Base-by-base conservation (phyloP, 1,284 basidiomycete genomes). In the Termitomyces sp. region DNA sequence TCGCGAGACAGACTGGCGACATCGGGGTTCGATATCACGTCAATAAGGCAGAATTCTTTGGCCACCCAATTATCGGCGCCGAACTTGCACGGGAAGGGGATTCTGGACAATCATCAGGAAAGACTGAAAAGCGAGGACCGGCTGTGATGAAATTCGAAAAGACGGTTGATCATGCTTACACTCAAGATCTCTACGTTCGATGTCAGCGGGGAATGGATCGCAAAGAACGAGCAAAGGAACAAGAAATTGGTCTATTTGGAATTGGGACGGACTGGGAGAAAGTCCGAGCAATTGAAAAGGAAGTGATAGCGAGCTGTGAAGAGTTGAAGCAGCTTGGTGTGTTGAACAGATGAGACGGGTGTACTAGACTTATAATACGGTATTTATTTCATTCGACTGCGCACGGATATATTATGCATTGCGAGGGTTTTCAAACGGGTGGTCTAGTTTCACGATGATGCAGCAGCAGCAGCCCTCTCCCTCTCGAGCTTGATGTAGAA, bases 221-320 rank as follows among this genome's bases (percentile, higher is more conserved):
- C 57, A 84, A 84, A 64, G 76, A 86, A 62, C 80, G 83, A 55
- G 73, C 77, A 58, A 86, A 88, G 64, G 86, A 92, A 45, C 77
- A 82, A 4, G 88, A 92, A 61, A 73, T 90, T 50, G 94, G 94
- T 2, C 73, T 96, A 62, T 93, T 97, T 67, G 94, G 94, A 1
- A 75, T 94, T 56, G 90, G 92, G 19, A 89, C 92, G 17, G 88
- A 97, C 68, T 92, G 90, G 86, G 87, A 91, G 44, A 91, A 92
- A 70, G 86, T 93, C 54, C 76, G 75, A 68, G 68, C 68, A 61
- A 88, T 93, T 55, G 79, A 86, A 52, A 69, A 68, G 28, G 85
- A 90, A 73, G 76, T 74, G 39, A 74, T 91, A 45, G 76, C 79
- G 56, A 84, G 81, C 62, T 97, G 94, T 66, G 88, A 93, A 56